Evolutionary conservation across 129 eudicot species (phyloP), one percentile per base, ranked within the genome.

Genomic region (Rutidosis leptorrhynchoides): DNA sequence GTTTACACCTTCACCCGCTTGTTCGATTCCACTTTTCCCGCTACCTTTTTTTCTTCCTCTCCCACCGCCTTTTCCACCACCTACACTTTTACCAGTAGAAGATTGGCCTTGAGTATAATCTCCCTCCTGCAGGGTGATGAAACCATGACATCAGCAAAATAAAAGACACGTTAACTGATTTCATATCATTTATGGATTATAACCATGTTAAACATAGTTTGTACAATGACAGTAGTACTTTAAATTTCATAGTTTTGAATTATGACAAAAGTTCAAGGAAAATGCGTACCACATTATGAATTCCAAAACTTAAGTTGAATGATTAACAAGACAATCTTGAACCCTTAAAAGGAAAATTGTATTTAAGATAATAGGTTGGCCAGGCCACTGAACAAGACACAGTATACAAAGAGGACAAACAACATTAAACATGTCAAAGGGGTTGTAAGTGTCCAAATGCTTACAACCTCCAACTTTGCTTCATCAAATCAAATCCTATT

Each of bases 111-210:
- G 83, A 32, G 71, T 64, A 71, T 48, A 80, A 61, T 79, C 83
- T 74, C 69, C 64, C 48, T 74, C 81, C 95, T 87, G 60, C 53
- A 76, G 37, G 62, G 60, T 57, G 56, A 49, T 62, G 27, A 52
- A 74, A 78, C 67, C 17, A 68, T 32, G 42, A 78, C 43, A 76
- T 49, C 35, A 63, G 43, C 46, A 24, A 68, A 9, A 40, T 30
- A 43, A 51, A 66, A 64, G 2, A 28, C n/a, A 29, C 20, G 25
- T 70, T 43, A 42, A 46, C 21, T 22, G 15, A 53, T 19, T 52
- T 21, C 33, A 71, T 26, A 59, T 48, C 23, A 16, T 48, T 17
- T 48, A 48, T 48, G 54, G 54, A 46, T 6, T 46, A 46, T 53
- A 46, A 46, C 7, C 3, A 53, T 53, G 25, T 8, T 53, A 10